Evolutionary conservation across 805 yeast species (phyloP).

Genomic region (Kodamaea neixiangensis): DNA sequence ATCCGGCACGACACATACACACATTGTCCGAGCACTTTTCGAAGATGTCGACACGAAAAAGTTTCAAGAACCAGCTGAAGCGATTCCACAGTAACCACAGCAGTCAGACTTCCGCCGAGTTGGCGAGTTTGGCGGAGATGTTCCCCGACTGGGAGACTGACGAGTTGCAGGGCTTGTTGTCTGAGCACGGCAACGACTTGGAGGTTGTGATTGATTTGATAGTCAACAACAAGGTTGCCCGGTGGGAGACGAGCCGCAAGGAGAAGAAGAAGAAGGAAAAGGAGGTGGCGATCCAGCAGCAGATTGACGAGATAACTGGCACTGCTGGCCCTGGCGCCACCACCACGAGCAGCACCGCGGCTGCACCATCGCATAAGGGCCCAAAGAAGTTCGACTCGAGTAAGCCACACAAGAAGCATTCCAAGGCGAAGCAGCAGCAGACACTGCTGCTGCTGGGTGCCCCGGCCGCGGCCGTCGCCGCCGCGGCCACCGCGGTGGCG

Average conservation of each 20-base stretch:
- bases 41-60: slow-evolving; percentile 38
- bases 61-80: slow-evolving; percentile 50
- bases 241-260: slow-evolving; percentile 91
- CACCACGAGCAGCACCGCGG: slow-evolving; percentile 2
- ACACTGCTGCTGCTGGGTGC: slow-evolving; percentile 16
- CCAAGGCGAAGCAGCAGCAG: slow-evolving; percentile 15
- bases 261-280: slow-evolving; percentile 54
- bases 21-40: background rate
- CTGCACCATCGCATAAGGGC: slow-evolving; percentile 9
- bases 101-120: slow-evolving; percentile 25
- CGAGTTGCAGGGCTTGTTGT: slow-evolving; percentile 74
- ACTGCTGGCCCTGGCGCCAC: background rate
- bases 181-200: slow-evolving; percentile 71
- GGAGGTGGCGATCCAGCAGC: slow-evolving; percentile 18
- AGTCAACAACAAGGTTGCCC: slow-evolving; percentile 84
- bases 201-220: slow-evolving; percentile 84
- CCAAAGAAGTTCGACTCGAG: slow-evolving; percentile 8
- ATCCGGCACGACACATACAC: slow-evolving; percentile 4
- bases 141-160: slow-evolving; percentile 94
- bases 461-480: slow-evolving; percentile 18
- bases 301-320: slow-evolving; percentile 10
- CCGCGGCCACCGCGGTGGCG: slow-evolving; percentile 20
- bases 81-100: slow-evolving; percentile 33
- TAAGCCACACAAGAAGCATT: slow-evolving; percentile 9
- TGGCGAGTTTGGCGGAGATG: slow-evolving; percentile 72